Evolutionary conservation across 495 filamentous ascomycete genomes (phyloP).

Genomic region (Talaromyces trachyspermus): DNA sequence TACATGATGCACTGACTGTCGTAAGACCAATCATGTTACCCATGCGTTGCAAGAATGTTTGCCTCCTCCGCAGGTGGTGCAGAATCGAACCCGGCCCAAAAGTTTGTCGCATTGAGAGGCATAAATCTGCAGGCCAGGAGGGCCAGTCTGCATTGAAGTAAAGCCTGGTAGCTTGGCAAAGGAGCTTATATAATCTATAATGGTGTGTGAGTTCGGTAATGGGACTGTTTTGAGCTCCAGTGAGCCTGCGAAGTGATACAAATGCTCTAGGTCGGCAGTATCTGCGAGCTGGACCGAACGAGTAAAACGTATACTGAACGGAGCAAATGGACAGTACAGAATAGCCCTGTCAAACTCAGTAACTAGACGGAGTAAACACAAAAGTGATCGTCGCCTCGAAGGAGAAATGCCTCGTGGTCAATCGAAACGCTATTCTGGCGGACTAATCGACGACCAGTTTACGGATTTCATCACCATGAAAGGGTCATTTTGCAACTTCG

Average conservation of each 20-base stretch:
- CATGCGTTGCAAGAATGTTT: constrained; percentile 3
- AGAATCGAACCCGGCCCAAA: background rate
- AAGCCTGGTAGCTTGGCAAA: constrained; percentile 18
- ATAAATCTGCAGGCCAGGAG: background rate
- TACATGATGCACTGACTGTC: constrained; percentile 20
- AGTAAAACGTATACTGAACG: constrained; percentile 21
- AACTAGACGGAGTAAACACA: constrained; percentile 1
- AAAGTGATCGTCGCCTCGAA: background rate
- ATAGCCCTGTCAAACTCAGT: constrained; percentile 17
- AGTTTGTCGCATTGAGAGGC: background rate
- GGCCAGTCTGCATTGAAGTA: constrained; percentile 3
- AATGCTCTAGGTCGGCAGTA: constrained; percentile 10
- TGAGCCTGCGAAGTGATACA: constrained; percentile 18
- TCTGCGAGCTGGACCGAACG: constrained; percentile 18
- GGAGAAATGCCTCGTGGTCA: constrained; percentile 1
- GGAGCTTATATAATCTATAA: constrained; percentile 17
- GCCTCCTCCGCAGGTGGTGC: background rate
- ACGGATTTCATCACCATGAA: constrained; percentile 18
- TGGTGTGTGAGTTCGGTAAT: constrained; percentile 15
- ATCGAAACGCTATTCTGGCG: background rate
- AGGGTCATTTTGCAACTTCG: constrained; percentile 14
- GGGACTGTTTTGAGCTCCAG: constrained; percentile 8
- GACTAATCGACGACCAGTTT: constrained; percentile 16
- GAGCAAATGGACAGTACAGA: constrained; percentile 19
- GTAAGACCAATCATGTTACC: constrained; percentile 18